Base-by-base conservation (phyloP, 1,139 yeast species). In the Geotrichum fermentans region DNA sequence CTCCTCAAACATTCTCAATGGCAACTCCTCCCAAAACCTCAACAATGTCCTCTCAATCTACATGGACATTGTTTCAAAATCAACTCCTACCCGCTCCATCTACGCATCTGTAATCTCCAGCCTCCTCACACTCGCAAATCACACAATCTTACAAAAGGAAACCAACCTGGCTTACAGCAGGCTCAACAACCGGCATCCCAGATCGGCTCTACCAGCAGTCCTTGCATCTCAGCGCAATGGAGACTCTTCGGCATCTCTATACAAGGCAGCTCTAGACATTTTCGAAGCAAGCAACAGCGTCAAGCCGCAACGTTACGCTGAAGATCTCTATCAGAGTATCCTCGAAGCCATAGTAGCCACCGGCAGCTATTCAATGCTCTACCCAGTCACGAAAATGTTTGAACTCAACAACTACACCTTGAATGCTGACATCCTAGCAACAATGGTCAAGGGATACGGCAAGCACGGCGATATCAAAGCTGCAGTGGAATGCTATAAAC, bases 31-130 rank as follows among this genome's bases (percentile, higher is more conserved):
- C 2, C 49, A 45, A 39, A 40, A 45, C 26, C 44, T 45, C 26
- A 20, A 30, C 10, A 35, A 13, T 39, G 26, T 45, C 3, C 40
- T 45, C 18, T 45, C 49, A 11, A 33, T 45, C 21, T 45, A 45
- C 40, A 34, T 38, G 35, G 49, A 45, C 33, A 17, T 33, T 8
- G 35, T 39, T 2, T 39, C 49, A 4, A 35, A 21, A 4, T n/a
- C 7, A 8, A 46, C 58, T n/a, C 44, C 52, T 10, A 53, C 61
- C 29, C 55, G 54, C 3, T 52, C 57, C 7, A 65, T 69, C 2
- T 67, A 67, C 52, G 42, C 57, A n/a, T 52, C 63, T 6, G 55
- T 67, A 13, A 52, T 68, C 6, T 49, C 52, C n/a, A 53, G 58
- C 2, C 55, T 68, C 5, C 51, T 62, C 24, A 56, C 58, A 1